Evolutionary conservation across 1,139 yeast genomes (phyloP), one percentile per base, ranked within the genome.

Genomic region (Eremothecium cymbalariae): DNA sequence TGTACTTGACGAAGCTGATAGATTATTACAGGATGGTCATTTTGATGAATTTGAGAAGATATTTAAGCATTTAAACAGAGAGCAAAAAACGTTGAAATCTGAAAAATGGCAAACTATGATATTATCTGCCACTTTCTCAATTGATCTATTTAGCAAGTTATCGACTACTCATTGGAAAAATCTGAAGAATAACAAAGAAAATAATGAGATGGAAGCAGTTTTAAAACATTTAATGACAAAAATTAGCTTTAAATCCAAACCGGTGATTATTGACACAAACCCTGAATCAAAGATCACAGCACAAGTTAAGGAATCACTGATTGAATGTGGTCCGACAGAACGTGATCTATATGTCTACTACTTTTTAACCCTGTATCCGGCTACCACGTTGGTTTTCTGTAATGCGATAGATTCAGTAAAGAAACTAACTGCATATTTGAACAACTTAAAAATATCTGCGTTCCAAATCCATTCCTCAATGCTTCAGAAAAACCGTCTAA

Each of bases 1-100:
- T 7, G 95, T 88, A 1, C 67, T 88, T 27, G 99, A 93, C 64
- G 99, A 93, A 59, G 99, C 98, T n/a, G 99, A 90, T 63, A 68
- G 98, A 57, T 66, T 90, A 44, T 68, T 93, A 37, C 96, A 90
- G 60, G 95, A 88, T 51, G 97, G 98, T 2, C 97, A 88, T 61
- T 90, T 90, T 53, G 94, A 84, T 39, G 98, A 93, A 55, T 73
- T 93, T 47, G 94, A 80, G 47, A 79, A 82, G 51, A 81, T 85
- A 33, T 62, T 90, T 40, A 84, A 80, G 38, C 51, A 75, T n/a
- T 57, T 81, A 42, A 42, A 47, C 13, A 45, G 44, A 19, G 41
- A 51, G 3, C 42, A 48, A 28, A 45, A 43, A 19, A 35, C 25
- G 5, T 31, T 36, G 9, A 35, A 55, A 41, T 39, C 42, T 6